Evolutionary conservation across 768 basidiomycete genomes (phyloP).

Genomic region (Trametes cubensis): DNA sequence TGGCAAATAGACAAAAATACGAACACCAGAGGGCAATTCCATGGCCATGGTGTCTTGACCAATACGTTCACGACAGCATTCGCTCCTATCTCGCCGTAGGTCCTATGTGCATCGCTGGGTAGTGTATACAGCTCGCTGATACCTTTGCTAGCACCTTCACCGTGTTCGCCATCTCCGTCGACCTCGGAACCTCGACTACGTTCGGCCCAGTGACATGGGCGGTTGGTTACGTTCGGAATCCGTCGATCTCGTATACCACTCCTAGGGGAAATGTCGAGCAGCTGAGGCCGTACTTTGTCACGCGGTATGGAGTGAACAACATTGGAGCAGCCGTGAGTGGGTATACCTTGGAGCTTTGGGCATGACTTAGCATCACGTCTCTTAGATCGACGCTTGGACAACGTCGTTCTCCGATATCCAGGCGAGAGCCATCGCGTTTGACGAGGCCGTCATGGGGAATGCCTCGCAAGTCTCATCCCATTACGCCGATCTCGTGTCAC

Average conservation of each 20-base stretch:
- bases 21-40: slow-evolving; percentile 25
- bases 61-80: slow-evolving; percentile 14
- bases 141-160: slow-evolving; percentile 9
- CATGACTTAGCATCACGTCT: too few relatives aligned
- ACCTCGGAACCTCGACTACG: slow-evolving; percentile 29
- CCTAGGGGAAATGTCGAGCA: slow-evolving; percentile 15
- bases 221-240: slow-evolving; percentile 33
- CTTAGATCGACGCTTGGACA: slow-evolving; percentile 27
- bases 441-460: slow-evolving; percentile 28
- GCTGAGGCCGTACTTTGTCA: slow-evolving; percentile 26
- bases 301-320: slow-evolving; percentile 4
- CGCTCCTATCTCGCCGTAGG: slow-evolving; percentile 23
- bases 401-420: slow-evolving; percentile 26
- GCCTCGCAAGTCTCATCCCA: slow-evolving; percentile 28
- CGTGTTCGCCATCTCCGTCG: slow-evolving; percentile 32
- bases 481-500: slow-evolving; percentile 31
- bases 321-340: slow-evolving; percentile 1
- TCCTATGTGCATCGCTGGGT: not conserved
- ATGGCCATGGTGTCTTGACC: slow-evolving; percentile 20
- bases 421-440: slow-evolving; percentile 25
- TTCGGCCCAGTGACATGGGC: slow-evolving; percentile 31
- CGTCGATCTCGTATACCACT: slow-evolving; percentile 28
- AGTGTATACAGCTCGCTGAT: too few relatives aligned
- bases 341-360: too few relatives aligned
- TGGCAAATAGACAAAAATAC: slow-evolving; percentile 20